A percentile compares a stretch with the other conserved stretches of the same genome.
These are phyloP conservation scores for Liriodendron chinense DNA, from an alignment of 164 flowering plant species.

Conservation along the genomic window DNA sequence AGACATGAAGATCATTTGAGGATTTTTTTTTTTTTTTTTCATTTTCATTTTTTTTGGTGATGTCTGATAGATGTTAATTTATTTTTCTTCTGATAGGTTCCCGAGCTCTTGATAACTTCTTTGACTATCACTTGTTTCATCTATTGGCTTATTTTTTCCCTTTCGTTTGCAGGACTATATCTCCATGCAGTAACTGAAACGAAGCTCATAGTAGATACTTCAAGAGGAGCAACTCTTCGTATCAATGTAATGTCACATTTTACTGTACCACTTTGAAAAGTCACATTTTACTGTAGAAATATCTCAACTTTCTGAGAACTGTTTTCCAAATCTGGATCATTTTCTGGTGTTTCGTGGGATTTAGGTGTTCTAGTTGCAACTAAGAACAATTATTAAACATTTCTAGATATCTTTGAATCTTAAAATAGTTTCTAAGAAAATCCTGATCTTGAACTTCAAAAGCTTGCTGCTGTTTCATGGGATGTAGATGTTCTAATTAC, in stretches of 20 bases:
- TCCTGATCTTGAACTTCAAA: background rate
- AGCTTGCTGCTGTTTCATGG: background rate
- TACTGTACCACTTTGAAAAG: background rate
- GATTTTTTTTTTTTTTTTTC: too few relatives aligned
- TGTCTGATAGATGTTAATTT: background rate
- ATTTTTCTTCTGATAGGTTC: background rate
- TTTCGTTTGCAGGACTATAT: slow-evolving; percentile 27
- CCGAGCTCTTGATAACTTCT: background rate
- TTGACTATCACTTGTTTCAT: background rate
- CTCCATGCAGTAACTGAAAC: slow-evolving; percentile 30
- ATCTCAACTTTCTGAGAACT: background rate
- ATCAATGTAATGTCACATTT: slow-evolving; percentile 22
- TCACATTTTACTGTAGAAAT: background rate
- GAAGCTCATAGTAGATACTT: slow-evolving; percentile 29
- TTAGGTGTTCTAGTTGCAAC: background rate
- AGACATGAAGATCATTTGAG: too few relatives aligned
- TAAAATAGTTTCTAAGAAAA: background rate
- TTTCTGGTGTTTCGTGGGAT: background rate
- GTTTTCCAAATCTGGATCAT: background rate
- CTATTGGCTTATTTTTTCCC: slow-evolving; percentile 1
- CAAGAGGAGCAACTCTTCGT: slow-evolving; percentile 34
- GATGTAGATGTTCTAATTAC: background rate
- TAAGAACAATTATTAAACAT: background rate
- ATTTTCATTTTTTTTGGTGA: background rate
- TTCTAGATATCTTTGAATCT: background rate